phyloP scores from a whole-genome alignment of 2,329 filamentous ascomycete genomes.

The Myriosclerotinia duriaeana region DNA sequence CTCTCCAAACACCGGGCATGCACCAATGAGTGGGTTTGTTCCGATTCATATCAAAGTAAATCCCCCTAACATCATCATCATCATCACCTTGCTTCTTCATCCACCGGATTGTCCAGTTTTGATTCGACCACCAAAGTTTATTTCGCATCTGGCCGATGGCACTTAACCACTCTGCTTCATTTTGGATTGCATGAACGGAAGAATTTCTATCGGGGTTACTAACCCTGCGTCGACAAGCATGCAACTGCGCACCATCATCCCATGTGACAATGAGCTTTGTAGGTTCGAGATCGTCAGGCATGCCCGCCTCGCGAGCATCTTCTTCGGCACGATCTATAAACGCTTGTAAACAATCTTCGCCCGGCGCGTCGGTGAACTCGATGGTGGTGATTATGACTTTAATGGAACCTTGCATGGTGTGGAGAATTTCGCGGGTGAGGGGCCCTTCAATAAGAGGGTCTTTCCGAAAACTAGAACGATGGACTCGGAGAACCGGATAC shows the following conservation, averaged over 20 bases:
- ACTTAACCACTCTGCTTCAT: not conserved
- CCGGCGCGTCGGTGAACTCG: slow-evolving; percentile 3
- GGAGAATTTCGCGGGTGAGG: slow-evolving; percentile 2
- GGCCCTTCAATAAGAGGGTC: not conserved
- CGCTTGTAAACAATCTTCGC: not conserved
- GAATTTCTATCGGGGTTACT: not conserved
- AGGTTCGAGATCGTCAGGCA: not conserved
- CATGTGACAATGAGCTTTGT: not conserved
- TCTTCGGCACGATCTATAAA: slow-evolving; percentile 10
- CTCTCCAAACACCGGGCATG: not conserved
- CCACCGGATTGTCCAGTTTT: slow-evolving; percentile 14
- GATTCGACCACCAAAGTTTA: not conserved
- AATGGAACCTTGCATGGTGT: not conserved
- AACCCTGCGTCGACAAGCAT: no score
- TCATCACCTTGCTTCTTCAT: not conserved
- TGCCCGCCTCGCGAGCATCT: not conserved
- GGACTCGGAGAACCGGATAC: no score
- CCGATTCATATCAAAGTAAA: not conserved
- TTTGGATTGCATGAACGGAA: not conserved
- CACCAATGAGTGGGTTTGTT: not conserved
- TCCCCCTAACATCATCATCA: not conserved
- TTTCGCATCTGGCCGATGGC: not conserved
- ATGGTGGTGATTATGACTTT: not conserved
- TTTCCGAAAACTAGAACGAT: no score
- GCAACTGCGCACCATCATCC: not conserved